phyloP scores from a whole-genome alignment of 2,329 filamentous ascomycete species.

The Thielaviopsis euricoi region DNA sequence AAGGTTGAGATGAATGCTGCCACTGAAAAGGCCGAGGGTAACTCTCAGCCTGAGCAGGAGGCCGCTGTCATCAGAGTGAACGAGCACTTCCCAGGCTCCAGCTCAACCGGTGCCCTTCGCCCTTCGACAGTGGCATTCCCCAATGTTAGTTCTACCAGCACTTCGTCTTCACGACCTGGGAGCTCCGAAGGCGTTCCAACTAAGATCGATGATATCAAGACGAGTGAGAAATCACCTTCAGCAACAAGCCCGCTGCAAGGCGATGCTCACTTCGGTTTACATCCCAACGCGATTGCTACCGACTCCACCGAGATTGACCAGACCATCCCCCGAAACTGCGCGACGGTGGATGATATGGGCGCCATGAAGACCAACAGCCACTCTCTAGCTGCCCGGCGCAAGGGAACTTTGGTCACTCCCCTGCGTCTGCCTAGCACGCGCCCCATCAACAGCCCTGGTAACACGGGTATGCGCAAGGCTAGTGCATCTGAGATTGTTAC shows the following conservation, averaged over 20 bases:
- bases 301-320: neutral
- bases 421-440: neutral
- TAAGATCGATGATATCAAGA: neutral
- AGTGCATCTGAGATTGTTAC: neutral
- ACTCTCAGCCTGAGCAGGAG: neutral
- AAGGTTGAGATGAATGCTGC: slow-evolving; percentile 35
- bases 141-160: neutral
- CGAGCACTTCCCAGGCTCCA: neutral
- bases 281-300: neutral
- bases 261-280: neutral
- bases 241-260: neutral
- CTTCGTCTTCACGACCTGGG: neutral
- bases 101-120: neutral
- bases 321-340: neutral
- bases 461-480: neutral
- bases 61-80: neutral
- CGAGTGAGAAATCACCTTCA: neutral
- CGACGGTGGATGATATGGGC: neutral
- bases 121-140: neutral
- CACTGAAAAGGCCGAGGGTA: slow-evolving; percentile 12
- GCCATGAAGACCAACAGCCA: neutral
- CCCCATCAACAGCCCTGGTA: neutral
- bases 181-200: neutral
- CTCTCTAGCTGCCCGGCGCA: neutral
- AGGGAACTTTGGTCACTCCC: neutral